Percentiles rank a stretch among this genome's conserved stretches.
phyloP scores from a whole-genome alignment of 305 asterid genomes.

The Plantago lanceolata region DNA sequence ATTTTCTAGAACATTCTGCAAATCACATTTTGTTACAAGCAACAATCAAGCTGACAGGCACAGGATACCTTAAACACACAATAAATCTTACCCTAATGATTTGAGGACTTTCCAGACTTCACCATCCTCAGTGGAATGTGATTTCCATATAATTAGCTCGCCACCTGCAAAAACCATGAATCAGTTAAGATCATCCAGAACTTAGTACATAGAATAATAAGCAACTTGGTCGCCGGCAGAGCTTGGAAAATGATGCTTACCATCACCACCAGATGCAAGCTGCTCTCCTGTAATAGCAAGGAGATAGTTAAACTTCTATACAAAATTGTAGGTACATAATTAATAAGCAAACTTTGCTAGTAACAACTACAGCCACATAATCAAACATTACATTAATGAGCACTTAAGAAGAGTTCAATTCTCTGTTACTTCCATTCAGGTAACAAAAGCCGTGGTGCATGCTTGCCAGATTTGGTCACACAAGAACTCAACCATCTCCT shows the following conservation, averaged over 20 bases:
- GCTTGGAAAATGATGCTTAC: constrained; percentile 35
- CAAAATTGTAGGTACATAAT: constrained; percentile 6
- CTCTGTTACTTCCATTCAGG: constrained; percentile 6
- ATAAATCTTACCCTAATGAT: constrained; percentile 65
- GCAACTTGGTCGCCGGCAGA: constrained; percentile 11
- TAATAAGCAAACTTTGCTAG: constrained; percentile 18
- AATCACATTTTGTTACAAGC: constrained; percentile 9
- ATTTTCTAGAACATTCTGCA: constrained; percentile 1
- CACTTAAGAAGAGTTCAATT: not conserved
- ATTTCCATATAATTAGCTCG: constrained; percentile 78
- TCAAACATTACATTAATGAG: constrained; percentile 4
- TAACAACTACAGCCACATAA: not conserved
- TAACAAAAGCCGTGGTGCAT: constrained; percentile 10
- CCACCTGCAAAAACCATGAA: constrained; percentile 55
- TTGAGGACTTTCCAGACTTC: constrained; percentile 78
- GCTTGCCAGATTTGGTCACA: constrained; percentile 5
- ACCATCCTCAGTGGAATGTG: constrained; percentile 57
- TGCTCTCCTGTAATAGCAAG: constrained; percentile 62
- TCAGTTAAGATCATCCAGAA: constrained; percentile 10
- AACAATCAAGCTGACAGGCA: constrained; percentile 15
- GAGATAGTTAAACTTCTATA: constrained; percentile 22
- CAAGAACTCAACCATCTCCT: not conserved
- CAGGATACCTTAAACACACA: constrained; percentile 12
- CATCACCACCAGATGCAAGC: constrained; percentile 98
- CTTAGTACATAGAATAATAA: constrained; percentile 14